phyloP scores from a whole-genome alignment of 1,284 basidiomycete genomes.

The Pterula multifida region DNA sequence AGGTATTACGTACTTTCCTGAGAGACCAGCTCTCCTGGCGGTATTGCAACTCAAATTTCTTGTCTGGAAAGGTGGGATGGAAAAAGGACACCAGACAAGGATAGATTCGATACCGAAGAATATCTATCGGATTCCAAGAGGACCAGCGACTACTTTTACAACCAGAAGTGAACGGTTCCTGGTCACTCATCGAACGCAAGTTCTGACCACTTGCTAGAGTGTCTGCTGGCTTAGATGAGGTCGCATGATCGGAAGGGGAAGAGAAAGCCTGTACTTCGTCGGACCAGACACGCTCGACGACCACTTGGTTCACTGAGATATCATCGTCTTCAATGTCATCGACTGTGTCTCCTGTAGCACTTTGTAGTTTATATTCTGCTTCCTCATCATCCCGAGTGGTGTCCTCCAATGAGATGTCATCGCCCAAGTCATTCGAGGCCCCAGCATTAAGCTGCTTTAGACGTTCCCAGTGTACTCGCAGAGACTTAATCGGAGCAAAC shows the following conservation, averaged over 20 bases:
- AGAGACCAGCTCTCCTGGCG: not conserved
- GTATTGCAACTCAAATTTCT: not conserved
- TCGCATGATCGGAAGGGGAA: not conserved
- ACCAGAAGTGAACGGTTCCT: not conserved
- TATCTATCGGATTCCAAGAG: constrained; percentile 13
- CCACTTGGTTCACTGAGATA: constrained; percentile 42
- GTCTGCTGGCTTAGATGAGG: not conserved
- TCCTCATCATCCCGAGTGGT: not conserved
- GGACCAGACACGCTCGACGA: constrained; percentile 61
- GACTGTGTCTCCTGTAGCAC: not conserved
- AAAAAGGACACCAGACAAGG: constrained; percentile 37
- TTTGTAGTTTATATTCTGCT: not conserved
- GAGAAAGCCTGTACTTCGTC: constrained; percentile 43
- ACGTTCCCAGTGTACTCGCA: not conserved
- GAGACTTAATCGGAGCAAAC: not conserved
- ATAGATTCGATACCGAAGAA: constrained; percentile 29
- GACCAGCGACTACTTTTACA: not conserved
- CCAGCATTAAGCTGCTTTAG: not conserved
- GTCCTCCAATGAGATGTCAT: not conserved
- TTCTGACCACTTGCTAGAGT: not conserved
- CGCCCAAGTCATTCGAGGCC: not conserved
- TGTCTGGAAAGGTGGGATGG: constrained; percentile 17
- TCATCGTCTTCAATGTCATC: not conserved
- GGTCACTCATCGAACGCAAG: too few species aligned
- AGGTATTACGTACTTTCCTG: not conserved